These are phyloP conservation scores for Eucalyptus marginata DNA, from an alignment of 345 rosid species.

Conservation along the genomic window DNA sequence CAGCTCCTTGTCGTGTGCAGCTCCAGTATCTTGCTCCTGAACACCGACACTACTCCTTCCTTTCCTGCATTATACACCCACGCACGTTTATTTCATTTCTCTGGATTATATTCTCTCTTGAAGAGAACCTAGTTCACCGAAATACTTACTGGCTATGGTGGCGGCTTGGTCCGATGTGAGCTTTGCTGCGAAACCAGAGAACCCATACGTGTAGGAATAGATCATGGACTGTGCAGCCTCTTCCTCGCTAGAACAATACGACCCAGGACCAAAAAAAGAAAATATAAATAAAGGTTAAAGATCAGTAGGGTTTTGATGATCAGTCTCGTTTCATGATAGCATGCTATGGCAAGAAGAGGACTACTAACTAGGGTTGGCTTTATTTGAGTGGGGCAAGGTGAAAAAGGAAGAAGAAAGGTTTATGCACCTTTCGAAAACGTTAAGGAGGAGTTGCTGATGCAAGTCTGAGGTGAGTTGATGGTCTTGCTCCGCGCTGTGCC, in stretches of 20 bases:
- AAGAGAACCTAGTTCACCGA: not conserved
- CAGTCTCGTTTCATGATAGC: not conserved
- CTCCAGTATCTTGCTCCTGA: slow-evolving; percentile 30
- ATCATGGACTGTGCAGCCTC: slow-evolving; percentile 40
- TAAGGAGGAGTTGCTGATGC: slow-evolving; percentile 43
- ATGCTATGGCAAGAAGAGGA: not conserved
- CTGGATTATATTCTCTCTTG: not conserved
- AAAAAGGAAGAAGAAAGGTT: not conserved
- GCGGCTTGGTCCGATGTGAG: slow-evolving; percentile 43
- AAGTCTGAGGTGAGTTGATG: slow-evolving; percentile 19
- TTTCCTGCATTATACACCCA: slow-evolving; percentile 11
- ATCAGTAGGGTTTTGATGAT: not conserved
- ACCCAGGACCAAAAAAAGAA: not conserved
- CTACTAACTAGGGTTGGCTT: not conserved
- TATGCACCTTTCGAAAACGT: slow-evolving; percentile 37
- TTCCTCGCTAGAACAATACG: slow-evolving; percentile 21
- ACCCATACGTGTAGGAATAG: slow-evolving; percentile 54
- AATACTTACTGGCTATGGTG: slow-evolving; percentile 29
- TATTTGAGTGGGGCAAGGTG: not conserved
- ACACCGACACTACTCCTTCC: slow-evolving; percentile 40
- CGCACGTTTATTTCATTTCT: not conserved
- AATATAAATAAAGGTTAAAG: not conserved
- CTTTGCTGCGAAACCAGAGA: slow-evolving; percentile 52
- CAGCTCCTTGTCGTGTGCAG: slow-evolving; percentile 68
- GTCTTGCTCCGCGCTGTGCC: slow-evolving; percentile 19